These are phyloP conservation scores for Calonectria pseudoreteaudii DNA, from an alignment of 2,329 filamentous ascomycete genomes.

Conservation along the genomic window DNA sequence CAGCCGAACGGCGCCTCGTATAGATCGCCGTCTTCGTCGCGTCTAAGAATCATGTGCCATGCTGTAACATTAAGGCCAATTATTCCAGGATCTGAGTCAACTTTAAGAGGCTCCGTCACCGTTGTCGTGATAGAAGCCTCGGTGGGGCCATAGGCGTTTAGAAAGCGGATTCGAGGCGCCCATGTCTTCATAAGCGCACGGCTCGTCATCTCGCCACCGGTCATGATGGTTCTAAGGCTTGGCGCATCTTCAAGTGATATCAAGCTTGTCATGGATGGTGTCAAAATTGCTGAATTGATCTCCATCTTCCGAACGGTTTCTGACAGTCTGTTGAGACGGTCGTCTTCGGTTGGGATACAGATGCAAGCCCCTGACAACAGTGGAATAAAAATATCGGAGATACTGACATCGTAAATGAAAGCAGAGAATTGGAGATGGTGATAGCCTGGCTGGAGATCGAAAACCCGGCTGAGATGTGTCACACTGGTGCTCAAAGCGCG, in stretches of 20 bases:
- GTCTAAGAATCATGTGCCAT: background rate
- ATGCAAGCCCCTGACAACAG: background rate
- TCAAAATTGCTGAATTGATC: background rate
- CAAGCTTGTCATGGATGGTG: background rate
- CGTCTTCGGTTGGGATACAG: background rate
- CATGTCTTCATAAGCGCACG: background rate
- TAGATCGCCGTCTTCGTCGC: background rate
- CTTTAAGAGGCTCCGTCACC: background rate
- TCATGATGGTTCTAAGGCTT: background rate
- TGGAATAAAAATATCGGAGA: background rate
- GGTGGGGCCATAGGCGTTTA: background rate
- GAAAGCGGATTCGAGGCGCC: background rate
- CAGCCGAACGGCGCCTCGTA: background rate
- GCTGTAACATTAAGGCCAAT: background rate
- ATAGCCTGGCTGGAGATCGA: background rate
- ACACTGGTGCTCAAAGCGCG: background rate
- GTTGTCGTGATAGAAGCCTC: background rate
- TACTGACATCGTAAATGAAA: background rate
- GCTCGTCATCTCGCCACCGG: background rate
- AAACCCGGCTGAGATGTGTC: background rate
- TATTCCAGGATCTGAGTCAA: background rate
- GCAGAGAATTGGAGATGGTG: background rate
- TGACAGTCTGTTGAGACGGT: background rate
- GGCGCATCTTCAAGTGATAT: background rate
- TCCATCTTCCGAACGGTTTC: background rate